A percentile compares a stretch with the other conserved stretches of the same genome.
Conservation (phyloP, 306 rosid genomes). For the Trifolium repens region DNA sequence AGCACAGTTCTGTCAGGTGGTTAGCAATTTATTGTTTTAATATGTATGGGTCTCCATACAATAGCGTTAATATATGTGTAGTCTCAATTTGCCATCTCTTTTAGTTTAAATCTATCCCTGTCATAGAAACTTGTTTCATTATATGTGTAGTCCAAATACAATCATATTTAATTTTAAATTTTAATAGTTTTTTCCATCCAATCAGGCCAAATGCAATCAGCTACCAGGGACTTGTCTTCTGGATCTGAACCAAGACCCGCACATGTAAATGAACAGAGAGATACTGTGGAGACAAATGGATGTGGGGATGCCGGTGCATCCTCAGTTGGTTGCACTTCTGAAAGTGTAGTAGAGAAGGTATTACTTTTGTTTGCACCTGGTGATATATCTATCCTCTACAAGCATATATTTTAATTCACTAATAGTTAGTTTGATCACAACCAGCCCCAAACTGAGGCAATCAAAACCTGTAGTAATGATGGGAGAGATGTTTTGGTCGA, state of each 20-base stretch:
- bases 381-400: conserved; percentile 4
- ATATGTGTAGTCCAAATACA: neutral
- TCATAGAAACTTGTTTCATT: conserved; percentile 42
- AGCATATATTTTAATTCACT: conserved; percentile 29
- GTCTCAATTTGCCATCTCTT: conserved; percentile 49
- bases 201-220: conserved; percentile 61
- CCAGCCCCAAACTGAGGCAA: conserved; percentile 47
- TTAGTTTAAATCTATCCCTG: conserved; percentile 59
- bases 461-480: conserved; percentile 44
- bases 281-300: conserved; percentile 42
- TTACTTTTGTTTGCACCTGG: conserved; percentile 32
- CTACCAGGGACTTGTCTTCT: conserved; percentile 54
- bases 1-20: conserved; percentile 59
- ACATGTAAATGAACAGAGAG: conserved; percentile 54
- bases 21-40: conserved; percentile 30
- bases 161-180: conserved; percentile 32
- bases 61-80: conserved; percentile 27
- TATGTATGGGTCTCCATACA: conserved; percentile 3
- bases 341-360: conserved; percentile 57
- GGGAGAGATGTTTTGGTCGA: conserved; percentile 53
- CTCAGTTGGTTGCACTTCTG: conserved; percentile 50
- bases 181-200: conserved; percentile 40
- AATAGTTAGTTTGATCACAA: conserved; percentile 37
- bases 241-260: conserved; percentile 50
- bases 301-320: conserved; percentile 48